Percentiles rank a stretch among this genome's conserved stretches.
phyloP scores from a whole-genome alignment of 2,329 filamentous ascomycete species.

The Pestalotiopsis fici region DNA sequence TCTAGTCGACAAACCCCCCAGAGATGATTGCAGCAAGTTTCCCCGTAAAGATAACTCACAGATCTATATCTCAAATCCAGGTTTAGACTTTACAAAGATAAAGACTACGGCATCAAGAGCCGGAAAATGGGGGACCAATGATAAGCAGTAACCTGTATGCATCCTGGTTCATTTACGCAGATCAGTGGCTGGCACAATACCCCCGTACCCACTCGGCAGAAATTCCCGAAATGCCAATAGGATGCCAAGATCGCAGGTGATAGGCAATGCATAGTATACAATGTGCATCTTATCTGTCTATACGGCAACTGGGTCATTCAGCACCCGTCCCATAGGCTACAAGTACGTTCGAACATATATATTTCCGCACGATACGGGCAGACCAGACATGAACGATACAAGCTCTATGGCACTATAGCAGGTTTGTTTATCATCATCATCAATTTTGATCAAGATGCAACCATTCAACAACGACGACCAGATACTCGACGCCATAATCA shows the following conservation, averaged over 20 bases:
- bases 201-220: background rate
- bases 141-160: background rate
- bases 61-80: background rate
- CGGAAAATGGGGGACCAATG: background rate
- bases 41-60: background rate
- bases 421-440: background rate
- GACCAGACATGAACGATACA: background rate
- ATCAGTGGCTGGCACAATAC: background rate
- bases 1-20: too few relatives aligned
- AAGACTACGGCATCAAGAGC: background rate
- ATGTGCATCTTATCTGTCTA: background rate
- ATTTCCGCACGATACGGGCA: too few relatives aligned
- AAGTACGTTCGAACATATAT: background rate
- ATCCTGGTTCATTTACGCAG: background rate
- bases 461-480: fast-evolving
- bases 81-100: background rate
- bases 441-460: background rate
- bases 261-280: background rate
- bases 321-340: background rate
- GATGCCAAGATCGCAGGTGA: background rate
- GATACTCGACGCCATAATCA: background rate
- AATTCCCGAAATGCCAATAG: background rate
- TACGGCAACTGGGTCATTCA: background rate
- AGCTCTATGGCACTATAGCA: background rate
- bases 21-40: too few relatives aligned